phyloP scores from a whole-genome alignment of 2,329 filamentous ascomycete genomes.

The Dryadomyces quercus-mongolicae region DNA sequence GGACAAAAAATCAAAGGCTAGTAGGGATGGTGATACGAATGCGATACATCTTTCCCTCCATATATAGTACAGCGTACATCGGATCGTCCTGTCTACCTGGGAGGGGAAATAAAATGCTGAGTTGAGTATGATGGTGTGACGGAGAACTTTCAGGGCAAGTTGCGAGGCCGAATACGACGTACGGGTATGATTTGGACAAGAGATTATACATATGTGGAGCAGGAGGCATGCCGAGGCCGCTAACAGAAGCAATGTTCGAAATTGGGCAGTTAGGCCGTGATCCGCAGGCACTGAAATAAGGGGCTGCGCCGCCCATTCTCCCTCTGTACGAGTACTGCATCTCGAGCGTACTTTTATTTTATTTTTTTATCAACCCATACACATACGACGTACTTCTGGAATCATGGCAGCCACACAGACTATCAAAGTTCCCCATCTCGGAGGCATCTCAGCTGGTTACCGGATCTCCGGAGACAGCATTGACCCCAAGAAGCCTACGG shows the following conservation, averaged over 20 bases:
- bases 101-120: no score
- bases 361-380: no score
- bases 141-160: no score
- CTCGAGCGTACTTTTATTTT: background rate
- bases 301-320: background rate
- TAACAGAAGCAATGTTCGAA: background rate
- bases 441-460: conserved; percentile 9
- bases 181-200: no score
- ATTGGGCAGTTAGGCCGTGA: background rate
- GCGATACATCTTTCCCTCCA: no score
- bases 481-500: conserved; percentile 35
- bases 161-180: no score
- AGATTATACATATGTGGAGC: background rate
- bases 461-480: conserved; percentile 21
- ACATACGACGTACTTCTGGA: background rate
- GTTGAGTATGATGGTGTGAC: no score
- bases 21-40: no score
- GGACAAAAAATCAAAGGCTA: no score
- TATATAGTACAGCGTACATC: no score
- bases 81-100: no score
- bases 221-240: background rate
- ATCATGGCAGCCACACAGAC: conserved; percentile 7
- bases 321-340: background rate
- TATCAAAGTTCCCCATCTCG: conserved; percentile 9
- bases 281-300: background rate